Base-by-base conservation (phyloP, 495 filamentous ascomycete genomes). In the Podospora pseudoanserina region DNA sequence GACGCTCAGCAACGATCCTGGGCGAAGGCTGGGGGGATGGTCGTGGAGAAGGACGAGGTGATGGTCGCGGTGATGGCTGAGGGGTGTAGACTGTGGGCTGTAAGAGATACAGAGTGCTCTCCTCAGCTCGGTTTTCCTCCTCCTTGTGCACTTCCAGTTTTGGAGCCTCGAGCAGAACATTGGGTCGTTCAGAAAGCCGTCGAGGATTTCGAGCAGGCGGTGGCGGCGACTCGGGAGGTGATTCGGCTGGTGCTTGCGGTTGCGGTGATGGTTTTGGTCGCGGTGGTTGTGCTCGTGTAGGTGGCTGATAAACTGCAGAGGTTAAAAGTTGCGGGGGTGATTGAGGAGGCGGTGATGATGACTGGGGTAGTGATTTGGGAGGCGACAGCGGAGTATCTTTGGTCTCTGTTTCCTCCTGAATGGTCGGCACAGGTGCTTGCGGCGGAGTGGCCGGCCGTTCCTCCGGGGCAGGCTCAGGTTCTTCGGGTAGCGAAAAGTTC, bases 51-150 rank as follows among this genome's bases (percentile, higher is more conserved):
- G 84, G 81, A 26, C 80, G 77, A 0, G 85, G 81, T 5, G 82
- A 84, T n/a, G 81, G 81, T 23, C 81, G 68, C 18, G 81, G 81
- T 23, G 78, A 79, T 6, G 84, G 81, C 39, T 80, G 77, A 0
- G 85, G 85, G 9, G 81, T 86, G 70, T 86, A 87, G 0, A 83
- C 86, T 63, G 79, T 79, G 15, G 85, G 85, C 65, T 85, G 82
- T 49, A 86, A 70, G 19, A 86, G 78, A 68, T 80, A 84, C 16
- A 85, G 66, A 0, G 77, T 72, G 15, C 76, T 73, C 57, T 79
- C 77, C 28, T 77, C 75, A 0, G 73, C 66, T 9, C 67, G 49
- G 56, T 69, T 66, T 20, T 65, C 68, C 20, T 68, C 59, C 19
- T 74, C 68, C 5, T 72, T 65, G 9, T 69, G 60, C 28, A 56